Percentiles rank a stretch among this genome's conserved stretches.
Conservation (phyloP, 129 eudicot species). For the Pittosporum tobira region DNA sequence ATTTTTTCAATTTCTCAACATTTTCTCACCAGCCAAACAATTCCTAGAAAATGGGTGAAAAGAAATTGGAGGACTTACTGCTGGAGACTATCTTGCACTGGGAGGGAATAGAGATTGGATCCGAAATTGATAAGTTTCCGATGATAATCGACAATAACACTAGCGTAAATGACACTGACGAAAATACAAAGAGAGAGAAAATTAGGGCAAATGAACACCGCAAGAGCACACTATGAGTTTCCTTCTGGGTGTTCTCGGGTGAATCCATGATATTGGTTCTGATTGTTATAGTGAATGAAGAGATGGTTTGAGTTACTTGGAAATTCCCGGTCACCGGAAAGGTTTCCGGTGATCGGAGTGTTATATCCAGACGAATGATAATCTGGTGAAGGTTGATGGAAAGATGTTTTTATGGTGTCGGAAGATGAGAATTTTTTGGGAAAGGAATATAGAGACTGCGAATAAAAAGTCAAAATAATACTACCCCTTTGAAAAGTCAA, state of each 20-base stretch:
- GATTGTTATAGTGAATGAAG: neutral
- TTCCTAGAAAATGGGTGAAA: neutral
- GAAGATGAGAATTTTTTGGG: too few species aligned
- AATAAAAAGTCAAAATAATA: too few species aligned
- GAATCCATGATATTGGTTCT: constrained; percentile 32
- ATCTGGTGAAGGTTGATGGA: too few species aligned
- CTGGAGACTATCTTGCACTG: constrained; percentile 89
- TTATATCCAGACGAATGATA: neutral
- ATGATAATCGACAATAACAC: constrained; percentile 36
- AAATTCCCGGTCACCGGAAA: constrained; percentile 46
- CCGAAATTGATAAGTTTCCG: constrained; percentile 43
- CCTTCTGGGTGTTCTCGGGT: constrained; percentile 27
- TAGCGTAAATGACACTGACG: constrained; percentile 26
- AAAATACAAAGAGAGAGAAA: constrained; percentile 22
- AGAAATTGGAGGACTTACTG: constrained; percentile 41
- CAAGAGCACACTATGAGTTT: constrained; percentile 10
- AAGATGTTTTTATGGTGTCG: neutral
- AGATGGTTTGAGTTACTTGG: neutral
- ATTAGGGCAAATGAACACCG: constrained; percentile 31
- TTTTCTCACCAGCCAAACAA: neutral
- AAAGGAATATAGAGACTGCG: too few species aligned
- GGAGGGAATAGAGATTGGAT: constrained; percentile 70
- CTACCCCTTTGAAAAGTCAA: too few species aligned
- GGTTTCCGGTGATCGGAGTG: constrained; percentile 44
- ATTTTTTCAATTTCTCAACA: neutral